Evolutionary conservation across 805 yeast genomes (phyloP).

Genomic region (Kuraishia floccosa): DNA sequence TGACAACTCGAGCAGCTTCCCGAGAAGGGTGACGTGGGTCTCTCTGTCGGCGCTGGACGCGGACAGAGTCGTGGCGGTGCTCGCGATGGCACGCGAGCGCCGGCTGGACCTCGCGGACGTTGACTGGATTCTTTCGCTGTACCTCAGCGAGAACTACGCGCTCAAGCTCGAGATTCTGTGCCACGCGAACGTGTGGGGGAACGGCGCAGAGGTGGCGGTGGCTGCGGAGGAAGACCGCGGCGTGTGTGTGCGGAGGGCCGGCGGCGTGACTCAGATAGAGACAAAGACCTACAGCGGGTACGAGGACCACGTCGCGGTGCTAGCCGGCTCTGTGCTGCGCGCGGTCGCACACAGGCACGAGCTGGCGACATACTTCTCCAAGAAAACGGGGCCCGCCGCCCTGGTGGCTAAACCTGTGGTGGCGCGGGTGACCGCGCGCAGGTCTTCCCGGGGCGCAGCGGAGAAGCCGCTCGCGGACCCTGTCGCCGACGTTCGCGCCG

Average conservation of each 20-base stretch:
- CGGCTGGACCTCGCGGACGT: no score
- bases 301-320: constrained; percentile 7
- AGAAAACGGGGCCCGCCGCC: constrained; percentile 8
- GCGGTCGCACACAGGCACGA: constrained; percentile 10
- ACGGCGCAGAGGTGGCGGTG: background rate
- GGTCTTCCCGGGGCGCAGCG: background rate
- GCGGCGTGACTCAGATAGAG: constrained; percentile 6
- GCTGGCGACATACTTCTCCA: constrained; percentile 13
- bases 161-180: constrained; percentile 1
- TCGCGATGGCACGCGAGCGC: no score
- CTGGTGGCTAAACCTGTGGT: background rate
- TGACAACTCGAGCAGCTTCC: no score
- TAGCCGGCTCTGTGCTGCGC: constrained; percentile 11
- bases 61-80: no score
- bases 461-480: background rate
- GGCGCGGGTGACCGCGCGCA: background rate
- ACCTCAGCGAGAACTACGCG: background rate
- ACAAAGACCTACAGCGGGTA: constrained; percentile 17
- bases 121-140: background rate
- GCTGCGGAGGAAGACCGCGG: constrained; percentile 1
- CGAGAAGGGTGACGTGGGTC: no score
- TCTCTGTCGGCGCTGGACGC: no score
- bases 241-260: constrained; percentile 3
- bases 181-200: background rate
- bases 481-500: background rate